Base-by-base conservation (phyloP, 208 protist species). In the Tritrichomonas foetus region DNA sequence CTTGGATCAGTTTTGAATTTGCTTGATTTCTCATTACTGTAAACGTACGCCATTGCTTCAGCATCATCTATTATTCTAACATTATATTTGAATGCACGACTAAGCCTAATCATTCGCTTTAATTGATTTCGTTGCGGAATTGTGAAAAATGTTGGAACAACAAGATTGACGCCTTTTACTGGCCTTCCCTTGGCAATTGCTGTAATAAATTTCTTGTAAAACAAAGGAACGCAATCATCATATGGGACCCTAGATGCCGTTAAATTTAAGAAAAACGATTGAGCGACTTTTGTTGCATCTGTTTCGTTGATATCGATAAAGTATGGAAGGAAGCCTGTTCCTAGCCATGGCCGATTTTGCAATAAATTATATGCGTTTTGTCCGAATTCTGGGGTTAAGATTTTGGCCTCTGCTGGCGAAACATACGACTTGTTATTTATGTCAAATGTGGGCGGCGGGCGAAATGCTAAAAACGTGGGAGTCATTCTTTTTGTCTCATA, bases 401-500 rank as follows among this genome's bases (percentile, higher is more conserved):
- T 53, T 39, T n/a, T 3, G 20, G 78, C 78, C 9, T 69, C 64
- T 69, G 11, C 64, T 61, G 53, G 53, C 53, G 53, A 61, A 22
- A 61, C 53, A 61, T 61, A 22, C 53, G 53, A 61, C 16, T 5
- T 61, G 16, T 61, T 61, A 16, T 5, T 16, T 5, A 61, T 39
- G 30, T 53, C 30, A 49, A 89, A 89, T 11, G 53, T n/a, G 0
- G 0, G 8, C 39, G 78, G 78, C 5, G 78, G 20, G 8, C 47
- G 25, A 39, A 89, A 89, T 39, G 78, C 78, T 11, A 89, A 5
- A 89, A 57, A 89, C 57, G 78, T 39, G 0, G 78, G 78, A 20
- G 78, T 89, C 27, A 57, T 53, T 89, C 78, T 89, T 36, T 89
- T 89, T 33, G 78, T 47, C 33, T 57, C 44, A 57, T 44, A 53